Percentiles rank a stretch among this genome's conserved stretches.
phyloP scores from a whole-genome alignment of 2,329 filamentous ascomycete genomes.

The Sporothrix dimorphospora region DNA sequence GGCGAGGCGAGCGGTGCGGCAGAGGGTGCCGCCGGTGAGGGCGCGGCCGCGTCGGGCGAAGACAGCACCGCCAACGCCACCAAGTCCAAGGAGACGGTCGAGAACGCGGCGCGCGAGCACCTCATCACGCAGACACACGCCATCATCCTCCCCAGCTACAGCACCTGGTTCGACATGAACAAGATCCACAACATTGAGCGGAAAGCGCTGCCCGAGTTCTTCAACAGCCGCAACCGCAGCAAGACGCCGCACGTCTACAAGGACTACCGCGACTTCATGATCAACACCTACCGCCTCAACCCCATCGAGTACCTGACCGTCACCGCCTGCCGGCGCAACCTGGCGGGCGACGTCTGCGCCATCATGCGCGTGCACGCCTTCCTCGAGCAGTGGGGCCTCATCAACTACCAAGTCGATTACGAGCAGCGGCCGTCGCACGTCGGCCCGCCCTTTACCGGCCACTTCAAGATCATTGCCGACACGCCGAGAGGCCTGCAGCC shows the following conservation, averaged over 20 bases:
- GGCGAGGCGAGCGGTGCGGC: slow-evolving; percentile 45
- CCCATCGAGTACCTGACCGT: slow-evolving; percentile 96
- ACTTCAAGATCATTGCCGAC: slow-evolving; percentile 95
- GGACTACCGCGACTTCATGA: slow-evolving; percentile 99
- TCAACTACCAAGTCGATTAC: slow-evolving; percentile 98
- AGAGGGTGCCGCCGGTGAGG: slow-evolving; percentile 33
- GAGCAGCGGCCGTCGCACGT: slow-evolving; percentile 94
- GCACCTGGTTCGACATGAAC: slow-evolving; percentile 99
- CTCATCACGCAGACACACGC: slow-evolving; percentile 91
- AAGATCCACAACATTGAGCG: slow-evolving; percentile 86
- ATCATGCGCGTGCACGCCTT: slow-evolving; percentile 99
- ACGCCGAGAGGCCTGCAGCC: slow-evolving; percentile 93
- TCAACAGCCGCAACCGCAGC: slow-evolving; percentile 97
- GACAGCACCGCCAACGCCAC: slow-evolving; percentile 51
- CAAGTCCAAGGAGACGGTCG: slow-evolving; percentile 78
- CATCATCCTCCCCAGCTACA: slow-evolving; percentile 96
- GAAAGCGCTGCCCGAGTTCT: slow-evolving; percentile 95
- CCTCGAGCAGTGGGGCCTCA: slow-evolving; percentile 96
- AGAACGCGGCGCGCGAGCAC: slow-evolving; percentile 87
- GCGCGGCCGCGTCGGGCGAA: slow-evolving; percentile 49
- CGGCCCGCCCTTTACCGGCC: slow-evolving; percentile 93
- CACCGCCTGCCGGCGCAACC: slow-evolving; percentile 89
- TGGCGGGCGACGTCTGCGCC: slow-evolving; percentile 96
- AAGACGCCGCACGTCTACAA: slow-evolving; percentile 98
- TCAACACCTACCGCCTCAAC: slow-evolving; percentile 97